A percentile compares a stretch with the other conserved stretches of the same genome.
These are phyloP conservation scores for Magnaporthiopsis poae DNA, from an alignment of 2,329 filamentous ascomycete genomes.

Conservation along the genomic window DNA sequence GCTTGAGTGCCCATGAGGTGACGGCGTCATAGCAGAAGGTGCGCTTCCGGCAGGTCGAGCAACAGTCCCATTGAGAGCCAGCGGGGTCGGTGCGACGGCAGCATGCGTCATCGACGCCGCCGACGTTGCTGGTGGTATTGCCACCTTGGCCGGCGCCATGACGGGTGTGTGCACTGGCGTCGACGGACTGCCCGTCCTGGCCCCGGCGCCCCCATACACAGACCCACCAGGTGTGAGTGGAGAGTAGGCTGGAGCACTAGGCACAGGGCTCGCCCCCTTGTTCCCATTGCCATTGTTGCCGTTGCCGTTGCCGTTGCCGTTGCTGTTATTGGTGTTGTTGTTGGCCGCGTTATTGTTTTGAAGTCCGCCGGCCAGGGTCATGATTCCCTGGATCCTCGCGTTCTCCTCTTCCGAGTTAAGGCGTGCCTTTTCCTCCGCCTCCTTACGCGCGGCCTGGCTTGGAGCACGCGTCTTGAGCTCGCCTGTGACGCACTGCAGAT, in stretches of 20 bases:
- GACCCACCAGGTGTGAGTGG: conserved; percentile 7
- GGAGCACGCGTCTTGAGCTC: conserved; percentile 80
- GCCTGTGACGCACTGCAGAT: conserved; percentile 77
- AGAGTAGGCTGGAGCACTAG: conserved; percentile 2
- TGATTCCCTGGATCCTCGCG: conserved; percentile 50
- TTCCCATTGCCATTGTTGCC: neutral
- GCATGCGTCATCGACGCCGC: neutral
- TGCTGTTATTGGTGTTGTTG: neutral
- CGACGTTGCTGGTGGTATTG: conserved; percentile 1
- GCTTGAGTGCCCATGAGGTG: conserved; percentile 1
- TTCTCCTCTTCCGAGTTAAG: conserved; percentile 50
- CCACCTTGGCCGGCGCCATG: conserved; percentile 5
- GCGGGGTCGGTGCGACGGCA: neutral
- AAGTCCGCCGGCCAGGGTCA: conserved; percentile 43
- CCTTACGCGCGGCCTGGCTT: conserved; percentile 59
- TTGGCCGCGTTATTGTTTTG: conserved; percentile 27
- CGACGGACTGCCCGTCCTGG: conserved; percentile 7
- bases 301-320: neutral
- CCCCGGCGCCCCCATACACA: neutral
- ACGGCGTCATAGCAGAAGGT: neutral
- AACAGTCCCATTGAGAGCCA: neutral
- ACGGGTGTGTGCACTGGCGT: conserved; percentile 3
- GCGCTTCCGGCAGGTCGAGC: neutral
- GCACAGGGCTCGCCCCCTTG: neutral
- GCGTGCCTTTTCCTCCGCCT: conserved; percentile 54